Conservation (phyloP, 352 stramenopile genomes). For the Globisporangium paroecandrum region DNA sequence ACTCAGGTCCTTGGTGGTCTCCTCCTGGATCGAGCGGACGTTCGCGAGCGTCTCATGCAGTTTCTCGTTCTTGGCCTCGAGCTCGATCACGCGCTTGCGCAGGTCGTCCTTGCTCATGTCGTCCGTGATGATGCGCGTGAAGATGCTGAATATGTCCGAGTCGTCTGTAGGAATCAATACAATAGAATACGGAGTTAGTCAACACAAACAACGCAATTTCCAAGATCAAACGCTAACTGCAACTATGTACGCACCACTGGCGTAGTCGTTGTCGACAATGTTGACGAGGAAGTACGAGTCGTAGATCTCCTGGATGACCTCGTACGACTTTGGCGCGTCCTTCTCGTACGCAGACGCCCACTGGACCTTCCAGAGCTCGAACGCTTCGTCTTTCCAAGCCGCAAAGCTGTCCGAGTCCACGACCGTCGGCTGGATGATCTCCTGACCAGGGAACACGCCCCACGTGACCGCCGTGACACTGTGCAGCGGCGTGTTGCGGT, state of each 20-base stretch:
- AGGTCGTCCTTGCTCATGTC: slow-evolving; percentile 78
- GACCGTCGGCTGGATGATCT: slow-evolving; percentile 95
- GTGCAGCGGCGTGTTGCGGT: slow-evolving; percentile 69
- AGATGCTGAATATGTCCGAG: slow-evolving; percentile 81
- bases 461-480: slow-evolving; percentile 96
- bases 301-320: slow-evolving; percentile 84
- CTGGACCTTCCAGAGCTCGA: slow-evolving; percentile 95
- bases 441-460: slow-evolving; percentile 94
- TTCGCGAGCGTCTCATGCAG: slow-evolving; percentile 72
- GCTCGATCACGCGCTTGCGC: slow-evolving; percentile 58
- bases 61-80: slow-evolving; percentile 71
- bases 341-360: slow-evolving; percentile 96
- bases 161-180: slow-evolving; percentile 35
- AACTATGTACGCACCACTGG: slow-evolving; percentile 35
- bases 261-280: slow-evolving; percentile 98
- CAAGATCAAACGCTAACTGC: background rate
- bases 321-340: slow-evolving; percentile 47
- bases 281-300: slow-evolving; percentile 97
- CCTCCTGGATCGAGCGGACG: slow-evolving; percentile 61
- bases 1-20: slow-evolving; percentile 49
- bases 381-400: slow-evolving; percentile 95
- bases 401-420: slow-evolving; percentile 96
- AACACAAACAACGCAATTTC: background rate
- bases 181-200: background rate
- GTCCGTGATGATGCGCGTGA: slow-evolving; percentile 79